Conservation (phyloP, 1,284 basidiomycete species). For the Apiotrichum gamsii region DNA sequence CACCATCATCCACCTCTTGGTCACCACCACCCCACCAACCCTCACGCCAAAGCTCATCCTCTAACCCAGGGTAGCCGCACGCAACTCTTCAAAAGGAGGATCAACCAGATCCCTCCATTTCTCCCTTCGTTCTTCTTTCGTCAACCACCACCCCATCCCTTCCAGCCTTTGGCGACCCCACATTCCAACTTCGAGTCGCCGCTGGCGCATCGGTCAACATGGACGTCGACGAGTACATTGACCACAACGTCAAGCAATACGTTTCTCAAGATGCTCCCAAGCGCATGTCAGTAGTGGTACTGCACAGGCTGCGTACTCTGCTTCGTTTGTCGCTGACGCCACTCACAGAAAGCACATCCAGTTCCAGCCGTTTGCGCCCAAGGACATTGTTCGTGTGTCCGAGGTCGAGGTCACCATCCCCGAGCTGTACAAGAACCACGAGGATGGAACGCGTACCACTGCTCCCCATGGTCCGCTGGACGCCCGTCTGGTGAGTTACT, state of each 20-base stretch:
- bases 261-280: slow-evolving; percentile 83
- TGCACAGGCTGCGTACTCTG: background rate
- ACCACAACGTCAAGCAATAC: slow-evolving; percentile 60
- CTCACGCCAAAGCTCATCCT: too few species aligned
- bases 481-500: slow-evolving; percentile 62
- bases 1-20: background rate
- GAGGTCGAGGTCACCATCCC: slow-evolving; percentile 91
- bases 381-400: slow-evolving; percentile 86
- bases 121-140: too few species aligned
- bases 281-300: slow-evolving; percentile 63
- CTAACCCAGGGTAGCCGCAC: too few species aligned
- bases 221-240: slow-evolving; percentile 19
- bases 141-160: too few species aligned
- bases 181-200: too few species aligned
- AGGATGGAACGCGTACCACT: slow-evolving; percentile 54
- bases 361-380: slow-evolving; percentile 83
- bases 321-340: background rate
- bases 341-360: slow-evolving; percentile 81
- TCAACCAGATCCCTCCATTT: too few species aligned
- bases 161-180: too few species aligned
- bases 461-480: slow-evolving; percentile 90
- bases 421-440: slow-evolving; percentile 68
- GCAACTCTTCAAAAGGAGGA: too few species aligned
- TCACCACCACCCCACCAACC: background rate
- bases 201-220: slow-evolving; percentile 6